Evolutionary conservation across 306 rosid species (phyloP).

Genomic region (Vigna unguiculata): DNA sequence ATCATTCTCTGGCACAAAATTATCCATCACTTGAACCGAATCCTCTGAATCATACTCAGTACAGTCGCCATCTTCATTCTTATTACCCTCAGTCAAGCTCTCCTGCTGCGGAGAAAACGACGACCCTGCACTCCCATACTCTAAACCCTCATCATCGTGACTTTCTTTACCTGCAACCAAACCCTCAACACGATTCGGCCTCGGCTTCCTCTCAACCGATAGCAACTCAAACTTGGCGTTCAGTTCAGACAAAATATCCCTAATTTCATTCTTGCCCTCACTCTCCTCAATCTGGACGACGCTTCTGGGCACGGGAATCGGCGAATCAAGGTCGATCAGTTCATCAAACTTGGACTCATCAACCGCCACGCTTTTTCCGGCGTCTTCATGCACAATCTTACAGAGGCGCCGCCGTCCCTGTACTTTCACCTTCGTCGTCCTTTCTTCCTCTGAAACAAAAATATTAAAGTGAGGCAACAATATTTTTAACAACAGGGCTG

Average conservation of each 20-base stretch:
- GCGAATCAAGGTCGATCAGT: constrained; percentile 67
- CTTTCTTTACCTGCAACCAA: constrained; percentile 34
- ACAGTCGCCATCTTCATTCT: constrained; percentile 10
- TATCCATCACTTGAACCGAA: constrained; percentile 52
- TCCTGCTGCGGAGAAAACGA: constrained; percentile 59
- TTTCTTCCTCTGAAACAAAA: constrained; percentile 47
- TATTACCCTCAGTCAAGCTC: constrained; percentile 44
- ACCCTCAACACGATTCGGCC: constrained; percentile 44
- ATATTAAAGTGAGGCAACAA: background rate
- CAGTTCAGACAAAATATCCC: constrained; percentile 78
- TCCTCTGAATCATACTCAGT: constrained; percentile 46
- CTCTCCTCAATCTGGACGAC: constrained; percentile 37
- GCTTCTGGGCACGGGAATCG: constrained; percentile 35
- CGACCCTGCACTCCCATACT: constrained; percentile 62
- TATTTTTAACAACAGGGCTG: background rate
- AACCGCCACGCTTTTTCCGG: constrained; percentile 29
- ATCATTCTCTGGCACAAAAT: constrained; percentile 50
- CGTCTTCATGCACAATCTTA: constrained; percentile 56
- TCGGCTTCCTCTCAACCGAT: constrained; percentile 69
- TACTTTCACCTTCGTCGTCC: constrained; percentile 65
- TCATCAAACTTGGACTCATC: constrained; percentile 52
- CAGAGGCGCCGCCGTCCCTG: constrained; percentile 86
- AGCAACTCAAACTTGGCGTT: constrained; percentile 73
- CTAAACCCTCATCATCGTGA: constrained; percentile 45
- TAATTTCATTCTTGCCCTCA: constrained; percentile 67